Percentiles rank a stretch among this genome's conserved stretches.
phyloP scores from a whole-genome alignment of 805 yeast species.

The Maudiozyma turicensis region DNA sequence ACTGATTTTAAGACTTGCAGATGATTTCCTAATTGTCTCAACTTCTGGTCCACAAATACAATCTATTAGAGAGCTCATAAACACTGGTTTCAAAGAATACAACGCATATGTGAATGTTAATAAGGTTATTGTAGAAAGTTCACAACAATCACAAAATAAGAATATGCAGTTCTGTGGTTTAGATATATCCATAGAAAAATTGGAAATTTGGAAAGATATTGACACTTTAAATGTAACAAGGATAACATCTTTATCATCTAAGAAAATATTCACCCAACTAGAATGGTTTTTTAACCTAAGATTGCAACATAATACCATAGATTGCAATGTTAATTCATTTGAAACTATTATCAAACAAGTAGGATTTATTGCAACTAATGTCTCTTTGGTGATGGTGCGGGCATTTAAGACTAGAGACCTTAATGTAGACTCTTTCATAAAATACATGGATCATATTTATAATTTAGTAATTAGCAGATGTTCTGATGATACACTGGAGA shows the following conservation, averaged over 20 bases:
- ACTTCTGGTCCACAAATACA: constrained; percentile 29
- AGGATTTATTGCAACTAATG: constrained; percentile 2
- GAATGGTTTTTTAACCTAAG: constrained; percentile 25
- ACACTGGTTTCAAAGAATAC: constrained; percentile 34
- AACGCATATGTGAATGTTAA: constrained; percentile 33
- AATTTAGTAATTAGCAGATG: neutral
- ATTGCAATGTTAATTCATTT: constrained; percentile 12
- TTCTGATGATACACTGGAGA: too few species aligned
- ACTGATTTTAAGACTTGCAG: constrained; percentile 58
- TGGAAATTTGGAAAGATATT: constrained; percentile 31
- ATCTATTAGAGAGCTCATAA: constrained; percentile 23
- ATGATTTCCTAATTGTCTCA: constrained; percentile 73
- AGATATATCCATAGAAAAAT: constrained; percentile 25
- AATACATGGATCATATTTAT: neutral
- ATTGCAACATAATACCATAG: constrained; percentile 25
- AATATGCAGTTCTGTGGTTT: constrained; percentile 36
- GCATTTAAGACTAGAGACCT: constrained; percentile 2
- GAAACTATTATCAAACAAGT: constrained; percentile 5
- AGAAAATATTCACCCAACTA: constrained; percentile 19
- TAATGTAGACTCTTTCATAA: neutral
- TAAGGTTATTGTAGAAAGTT: constrained; percentile 30
- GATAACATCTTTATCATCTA: constrained; percentile 7
- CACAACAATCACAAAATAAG: constrained; percentile 4
- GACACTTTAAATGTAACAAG: constrained; percentile 13
- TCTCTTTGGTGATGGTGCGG: neutral